Percentiles rank a stretch among this genome's conserved stretches.
Conservation (phyloP, 768 basidiomycete species). For the Tricholoma saponaceum region DNA sequence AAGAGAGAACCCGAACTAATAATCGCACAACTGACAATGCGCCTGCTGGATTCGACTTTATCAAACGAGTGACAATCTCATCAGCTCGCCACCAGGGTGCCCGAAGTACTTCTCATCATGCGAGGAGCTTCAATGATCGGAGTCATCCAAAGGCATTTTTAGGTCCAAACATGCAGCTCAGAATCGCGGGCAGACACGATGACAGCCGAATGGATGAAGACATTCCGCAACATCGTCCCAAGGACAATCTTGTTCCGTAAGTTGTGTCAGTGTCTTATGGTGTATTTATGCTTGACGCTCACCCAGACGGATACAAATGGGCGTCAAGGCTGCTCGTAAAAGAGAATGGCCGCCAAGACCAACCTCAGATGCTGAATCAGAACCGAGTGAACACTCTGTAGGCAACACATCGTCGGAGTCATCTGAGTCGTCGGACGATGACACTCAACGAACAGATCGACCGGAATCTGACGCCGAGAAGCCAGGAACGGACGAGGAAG, state of each 20-base stretch:
- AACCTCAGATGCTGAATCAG: background rate
- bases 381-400: slow-evolving; percentile 6
- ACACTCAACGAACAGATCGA: slow-evolving; percentile 2
- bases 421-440: slow-evolving; percentile 7
- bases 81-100: background rate
- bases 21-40: slow-evolving; percentile 5
- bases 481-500: background rate
- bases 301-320: slow-evolving; percentile 8
- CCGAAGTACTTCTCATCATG: background rate
- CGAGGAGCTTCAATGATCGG: background rate
- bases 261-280: background rate
- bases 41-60: slow-evolving; percentile 5
- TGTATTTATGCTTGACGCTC: background rate
- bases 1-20: slow-evolving; percentile 3
- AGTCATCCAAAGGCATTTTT: background rate
- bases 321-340: slow-evolving; percentile 17
- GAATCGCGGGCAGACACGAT: slow-evolving; percentile 7
- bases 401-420: background rate
- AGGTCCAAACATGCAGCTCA: background rate
- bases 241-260: background rate
- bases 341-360: slow-evolving; percentile 14
- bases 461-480: slow-evolving; percentile 2
- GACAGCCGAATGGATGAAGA: slow-evolving; percentile 1
- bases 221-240: background rate
- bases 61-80: slow-evolving; percentile 10